These are phyloP conservation scores for Colletotrichum sp. DNA, from an alignment of 2,329 filamentous ascomycete genomes.

Conservation along the genomic window DNA sequence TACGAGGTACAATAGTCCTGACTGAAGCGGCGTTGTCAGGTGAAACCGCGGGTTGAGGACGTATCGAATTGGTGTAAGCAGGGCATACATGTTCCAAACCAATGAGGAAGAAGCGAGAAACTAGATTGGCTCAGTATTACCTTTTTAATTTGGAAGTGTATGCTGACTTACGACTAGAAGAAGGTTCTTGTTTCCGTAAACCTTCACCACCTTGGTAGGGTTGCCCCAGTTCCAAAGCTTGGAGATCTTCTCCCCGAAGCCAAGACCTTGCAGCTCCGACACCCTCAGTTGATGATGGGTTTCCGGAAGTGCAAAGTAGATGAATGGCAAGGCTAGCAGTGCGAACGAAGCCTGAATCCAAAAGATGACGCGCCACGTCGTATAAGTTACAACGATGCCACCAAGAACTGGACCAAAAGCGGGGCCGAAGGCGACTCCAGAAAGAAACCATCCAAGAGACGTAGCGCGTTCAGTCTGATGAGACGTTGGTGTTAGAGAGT, in stretches of 20 bases:
- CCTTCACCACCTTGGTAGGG: constrained; percentile 65
- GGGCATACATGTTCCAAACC: constrained; percentile 74
- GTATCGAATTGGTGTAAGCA: constrained; percentile 72
- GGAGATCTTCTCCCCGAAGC: constrained; percentile 49
- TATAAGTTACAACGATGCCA: constrained; percentile 78
- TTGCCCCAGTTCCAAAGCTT: constrained; percentile 69
- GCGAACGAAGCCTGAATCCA: constrained; percentile 77
- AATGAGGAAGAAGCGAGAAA: constrained; percentile 63
- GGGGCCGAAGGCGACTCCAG: constrained; percentile 74
- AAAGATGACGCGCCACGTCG: constrained; percentile 77
- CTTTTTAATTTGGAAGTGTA: no score
- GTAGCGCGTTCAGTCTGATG: constrained; percentile 67
- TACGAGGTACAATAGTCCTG: constrained; percentile 76
- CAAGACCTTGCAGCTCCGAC: constrained; percentile 63
- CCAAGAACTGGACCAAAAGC: constrained; percentile 74
- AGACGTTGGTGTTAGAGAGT: neutral
- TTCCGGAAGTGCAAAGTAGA: constrained; percentile 72
- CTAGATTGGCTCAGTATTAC: neutral
- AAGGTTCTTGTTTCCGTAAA: constrained; percentile 74
- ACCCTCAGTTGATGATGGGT: constrained; percentile 71
- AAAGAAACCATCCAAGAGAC: constrained; percentile 76
- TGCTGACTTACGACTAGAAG: constrained; percentile 48
- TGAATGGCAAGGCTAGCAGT: constrained; percentile 66
- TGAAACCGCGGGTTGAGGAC: constrained; percentile 77
- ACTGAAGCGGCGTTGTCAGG: constrained; percentile 68